Conservation (phyloP, 2,329 filamentous ascomycete genomes). For the Lachnellula arida region DNA sequence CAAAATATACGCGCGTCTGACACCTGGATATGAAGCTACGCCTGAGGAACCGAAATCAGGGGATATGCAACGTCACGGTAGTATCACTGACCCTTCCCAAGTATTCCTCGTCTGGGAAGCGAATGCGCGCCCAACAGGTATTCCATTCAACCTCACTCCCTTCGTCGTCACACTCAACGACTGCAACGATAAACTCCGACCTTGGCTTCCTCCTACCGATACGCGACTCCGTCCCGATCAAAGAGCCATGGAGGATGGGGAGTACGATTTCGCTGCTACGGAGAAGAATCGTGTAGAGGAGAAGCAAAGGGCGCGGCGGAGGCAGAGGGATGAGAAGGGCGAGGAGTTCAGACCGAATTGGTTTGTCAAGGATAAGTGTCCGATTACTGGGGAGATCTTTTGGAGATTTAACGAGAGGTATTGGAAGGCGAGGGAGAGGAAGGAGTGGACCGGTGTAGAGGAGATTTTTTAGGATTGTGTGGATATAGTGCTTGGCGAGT, state of each 20-base stretch:
- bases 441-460: constrained; percentile 32
- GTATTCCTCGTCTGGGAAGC: constrained; percentile 94
- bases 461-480: constrained; percentile 30
- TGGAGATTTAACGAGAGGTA: constrained; percentile 90
- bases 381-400: constrained; percentile 79
- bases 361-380: constrained; percentile 71
- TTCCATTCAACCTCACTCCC: constrained; percentile 95
- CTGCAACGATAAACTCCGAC: constrained; percentile 72
- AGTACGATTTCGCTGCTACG: constrained; percentile 85
- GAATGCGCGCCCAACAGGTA: constrained; percentile 71
- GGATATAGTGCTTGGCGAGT: no score
- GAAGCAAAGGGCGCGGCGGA: constrained; percentile 73
- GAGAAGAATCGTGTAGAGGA: constrained; percentile 96
- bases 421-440: constrained; percentile 61
- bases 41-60: constrained; percentile 51
- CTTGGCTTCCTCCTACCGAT: constrained; percentile 84
- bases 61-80: constrained; percentile 41
- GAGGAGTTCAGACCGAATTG: constrained; percentile 81
- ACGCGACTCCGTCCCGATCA: constrained; percentile 91
- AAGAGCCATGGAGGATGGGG: constrained; percentile 96
- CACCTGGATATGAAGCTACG: constrained; percentile 79
- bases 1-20: constrained; percentile 89
- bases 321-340: constrained; percentile 68
- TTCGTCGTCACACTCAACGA: constrained; percentile 95
- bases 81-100: constrained; percentile 60